Conservation (phyloP, 1,284 basidiomycete species). For the Cryptococcus hybrid region DNA sequence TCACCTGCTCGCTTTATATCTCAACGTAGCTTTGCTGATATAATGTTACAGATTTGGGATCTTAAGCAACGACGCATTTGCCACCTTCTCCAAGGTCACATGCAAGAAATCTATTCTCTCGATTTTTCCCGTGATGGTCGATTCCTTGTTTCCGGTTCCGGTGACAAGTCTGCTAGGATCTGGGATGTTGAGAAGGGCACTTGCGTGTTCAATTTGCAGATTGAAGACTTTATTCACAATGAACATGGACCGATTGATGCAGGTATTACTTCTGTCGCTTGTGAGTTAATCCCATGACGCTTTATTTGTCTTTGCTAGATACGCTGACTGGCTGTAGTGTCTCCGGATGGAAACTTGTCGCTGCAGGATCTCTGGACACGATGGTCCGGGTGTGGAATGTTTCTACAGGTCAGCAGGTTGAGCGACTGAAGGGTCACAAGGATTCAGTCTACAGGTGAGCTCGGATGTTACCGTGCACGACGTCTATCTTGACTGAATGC, state of each 20-base stretch:
- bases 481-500: neutral
- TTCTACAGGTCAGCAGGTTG: conserved; percentile 65
- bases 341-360: conserved; percentile 74
- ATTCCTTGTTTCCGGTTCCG: conserved; percentile 82
- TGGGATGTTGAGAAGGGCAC: conserved; percentile 74
- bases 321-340: conserved; percentile 57
- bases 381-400: conserved; percentile 87
- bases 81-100: conserved; percentile 76
- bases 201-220: conserved; percentile 53
- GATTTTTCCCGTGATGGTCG: conserved; percentile 80
- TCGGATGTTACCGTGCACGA: no score
- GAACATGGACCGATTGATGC: conserved; percentile 63
- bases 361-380: conserved; percentile 79
- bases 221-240: conserved; percentile 53
- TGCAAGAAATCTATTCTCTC: conserved; percentile 88
- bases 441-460: conserved; percentile 67
- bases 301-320: neutral
- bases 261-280: conserved; percentile 62
- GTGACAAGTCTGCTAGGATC: conserved; percentile 83
- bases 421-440: conserved; percentile 73
- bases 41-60: conserved; percentile 71
- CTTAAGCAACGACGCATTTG: conserved; percentile 69
- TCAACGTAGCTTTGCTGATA: neutral
- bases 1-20: neutral
- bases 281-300: conserved; percentile 33